phyloP scores from a whole-genome alignment of 78 protist species.

The Bodo saltans region DNA sequence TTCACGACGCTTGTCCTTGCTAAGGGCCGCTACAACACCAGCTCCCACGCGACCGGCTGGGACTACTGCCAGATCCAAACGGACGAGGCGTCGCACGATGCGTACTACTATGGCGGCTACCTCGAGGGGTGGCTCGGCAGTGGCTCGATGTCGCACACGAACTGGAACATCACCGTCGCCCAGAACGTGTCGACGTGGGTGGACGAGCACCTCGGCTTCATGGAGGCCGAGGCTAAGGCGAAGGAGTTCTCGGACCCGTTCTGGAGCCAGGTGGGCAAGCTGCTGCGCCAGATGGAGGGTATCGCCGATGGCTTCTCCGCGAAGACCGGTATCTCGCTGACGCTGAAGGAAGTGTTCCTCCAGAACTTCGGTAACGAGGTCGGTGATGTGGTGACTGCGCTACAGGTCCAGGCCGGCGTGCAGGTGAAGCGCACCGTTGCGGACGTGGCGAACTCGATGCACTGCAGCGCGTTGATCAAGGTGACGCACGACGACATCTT shows the following conservation, averaged over 20 bases:
- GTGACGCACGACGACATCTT: slow-evolving; percentile 55
- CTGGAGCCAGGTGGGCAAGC: slow-evolving; percentile 49
- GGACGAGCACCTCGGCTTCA: slow-evolving; percentile 20
- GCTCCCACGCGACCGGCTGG: not conserved
- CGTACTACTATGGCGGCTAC: not conserved
- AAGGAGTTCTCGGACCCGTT: slow-evolving; percentile 28
- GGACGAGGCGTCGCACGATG: not conserved
- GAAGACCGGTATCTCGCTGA: not conserved
- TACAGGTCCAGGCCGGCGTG: not conserved
- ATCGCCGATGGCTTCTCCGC: slow-evolving; percentile 34
- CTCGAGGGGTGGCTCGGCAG: slow-evolving; percentile 3
- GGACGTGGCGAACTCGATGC: slow-evolving; percentile 17
- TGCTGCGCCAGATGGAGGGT: slow-evolving; percentile 36
- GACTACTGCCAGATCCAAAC: not conserved
- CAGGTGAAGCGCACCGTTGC: too few species aligned
- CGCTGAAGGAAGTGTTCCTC: not conserved
- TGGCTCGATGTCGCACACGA: not conserved
- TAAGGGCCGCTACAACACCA: not conserved
- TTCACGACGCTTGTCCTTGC: too few species aligned
- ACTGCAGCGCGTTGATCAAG: slow-evolving; percentile 56
- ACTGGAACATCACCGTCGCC: not conserved
- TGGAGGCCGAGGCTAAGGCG: not conserved
- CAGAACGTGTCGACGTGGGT: slow-evolving; percentile 5
- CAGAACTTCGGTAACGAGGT: slow-evolving; percentile 23
- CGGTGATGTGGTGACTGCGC: slow-evolving; percentile 45